Base-by-base conservation (phyloP, 2,329 filamentous ascomycete species). In the Fusarium sacchari region DNA sequence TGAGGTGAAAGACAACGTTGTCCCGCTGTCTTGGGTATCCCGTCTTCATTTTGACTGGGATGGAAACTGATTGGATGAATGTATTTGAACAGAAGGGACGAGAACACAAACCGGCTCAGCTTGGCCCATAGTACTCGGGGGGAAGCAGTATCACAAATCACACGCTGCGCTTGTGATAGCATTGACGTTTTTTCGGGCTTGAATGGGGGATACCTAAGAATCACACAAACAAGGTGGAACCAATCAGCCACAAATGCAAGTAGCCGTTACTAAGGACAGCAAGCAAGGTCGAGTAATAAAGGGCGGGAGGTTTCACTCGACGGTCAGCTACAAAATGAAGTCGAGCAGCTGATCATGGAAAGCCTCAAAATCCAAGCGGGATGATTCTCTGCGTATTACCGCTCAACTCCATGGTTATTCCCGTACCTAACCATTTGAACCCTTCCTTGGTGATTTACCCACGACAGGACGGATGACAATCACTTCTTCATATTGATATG, bases 21-120 rank as follows among this genome's bases (percentile, higher is more conserved):
- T 50, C 43, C 49, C 61, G 64, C 60, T 68, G 59, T 60, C 67
- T 64, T 77, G 64, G 63, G 60, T 76, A 75, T 70, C 60, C 60
- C 52, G 60, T 71, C 64, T 64, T 53, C 32, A 30, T 32, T 55
- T 24, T 30, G 36, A 42, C 42, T 60, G n/a, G 17, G 32, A 42
- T 28, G n/a, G 24, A 46, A 44, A 28, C 49, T 60, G 56, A 74
- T 71, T 75, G 62, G 71, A 39, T 53, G 34, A 47, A 15, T 28
- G n/a, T n/a, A 36, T 40, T 34, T 32, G 42, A 64, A 60, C 34
- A 60, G 71, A 73, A 72, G 59, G 52, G 53, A 64, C 47, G 55
- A 58, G 64, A 69, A 69, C 26, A 49, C 15, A 15, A 50, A 59
- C 43, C 24, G 15, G 26, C 55, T n/a, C 65, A 43, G 26, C 56